phyloP scores from a whole-genome alignment of 2,329 filamentous ascomycete genomes.

The Hypoxylon rubiginosum region DNA sequence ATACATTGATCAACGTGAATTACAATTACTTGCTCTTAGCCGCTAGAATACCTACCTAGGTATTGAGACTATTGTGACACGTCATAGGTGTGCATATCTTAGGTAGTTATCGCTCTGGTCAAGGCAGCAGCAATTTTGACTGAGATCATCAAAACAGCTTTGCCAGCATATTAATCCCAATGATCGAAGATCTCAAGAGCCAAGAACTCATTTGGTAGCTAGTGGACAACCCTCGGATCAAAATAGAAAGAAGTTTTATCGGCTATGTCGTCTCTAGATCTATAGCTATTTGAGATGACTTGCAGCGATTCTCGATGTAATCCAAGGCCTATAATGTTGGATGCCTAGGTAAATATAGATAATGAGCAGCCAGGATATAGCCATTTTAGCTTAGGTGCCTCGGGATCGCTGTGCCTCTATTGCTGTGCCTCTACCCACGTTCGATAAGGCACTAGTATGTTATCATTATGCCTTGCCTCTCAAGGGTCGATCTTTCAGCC shows the following conservation, averaged over 20 bases:
- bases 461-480: not conserved
- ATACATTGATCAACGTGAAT: not conserved
- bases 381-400: not conserved
- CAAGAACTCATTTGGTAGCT: not conserved
- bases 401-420: not conserved
- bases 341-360: not conserved
- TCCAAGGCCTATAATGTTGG: not conserved
- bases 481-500: not conserved
- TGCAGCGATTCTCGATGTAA: not conserved
- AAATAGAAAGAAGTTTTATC: not conserved
- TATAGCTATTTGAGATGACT: not conserved
- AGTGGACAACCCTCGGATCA: too few species aligned
- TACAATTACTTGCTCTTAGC: not conserved
- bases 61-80: not conserved
- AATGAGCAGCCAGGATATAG: not conserved
- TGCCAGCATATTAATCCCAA: not conserved
- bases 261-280: not conserved
- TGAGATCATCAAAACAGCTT: not conserved
- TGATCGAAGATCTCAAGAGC: not conserved
- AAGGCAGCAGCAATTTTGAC: not conserved
- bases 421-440: not conserved
- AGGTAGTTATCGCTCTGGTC: not conserved
- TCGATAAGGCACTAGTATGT: not conserved
- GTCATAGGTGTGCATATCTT: not conserved
- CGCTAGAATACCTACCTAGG: too few species aligned